Conservation (phyloP, 202 grass and related monocot species). For the Schoenoplectus tabernaemontani region DNA sequence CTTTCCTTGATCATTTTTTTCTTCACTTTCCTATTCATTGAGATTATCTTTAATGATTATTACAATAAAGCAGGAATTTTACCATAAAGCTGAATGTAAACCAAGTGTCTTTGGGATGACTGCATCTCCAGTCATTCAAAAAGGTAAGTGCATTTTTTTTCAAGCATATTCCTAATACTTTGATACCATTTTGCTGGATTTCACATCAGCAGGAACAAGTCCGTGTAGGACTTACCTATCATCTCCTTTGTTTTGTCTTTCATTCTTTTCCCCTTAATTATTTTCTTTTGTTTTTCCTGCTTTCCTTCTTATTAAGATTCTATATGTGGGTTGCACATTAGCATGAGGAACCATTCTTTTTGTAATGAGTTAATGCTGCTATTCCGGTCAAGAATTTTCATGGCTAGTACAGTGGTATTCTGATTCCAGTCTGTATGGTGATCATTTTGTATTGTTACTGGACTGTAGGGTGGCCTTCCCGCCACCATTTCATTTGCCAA, state of each 20-base stretch:
- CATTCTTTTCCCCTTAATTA: neutral
- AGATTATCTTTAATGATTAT: slow-evolving; percentile 17
- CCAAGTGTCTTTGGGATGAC: slow-evolving; percentile 82
- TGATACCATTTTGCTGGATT: neutral
- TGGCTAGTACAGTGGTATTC: neutral
- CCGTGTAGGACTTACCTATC: neutral
- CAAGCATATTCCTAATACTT: slow-evolving; percentile 3
- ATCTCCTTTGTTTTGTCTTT: neutral
- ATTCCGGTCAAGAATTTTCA: neutral
- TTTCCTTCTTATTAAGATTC: neutral
- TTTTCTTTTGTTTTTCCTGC: neutral
- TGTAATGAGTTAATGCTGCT: neutral
- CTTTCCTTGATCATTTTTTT: neutral
- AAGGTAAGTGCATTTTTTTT: slow-evolving; percentile 34
- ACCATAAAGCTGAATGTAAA: slow-evolving; percentile 47
- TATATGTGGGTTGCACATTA: neutral
- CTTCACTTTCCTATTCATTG: slow-evolving; percentile 13
- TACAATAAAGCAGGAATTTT: slow-evolving; percentile 60
- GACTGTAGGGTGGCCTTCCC: neutral
- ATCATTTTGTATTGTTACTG: neutral
- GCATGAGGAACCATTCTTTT: neutral
- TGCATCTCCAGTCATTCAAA: slow-evolving; percentile 76
- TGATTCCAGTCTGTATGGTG: neutral
- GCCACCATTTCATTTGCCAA: neutral
- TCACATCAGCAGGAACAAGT: neutral